Conservation (phyloP, 371 early-diverging fungal species). For the Lichtheimia ramosa region DNA sequence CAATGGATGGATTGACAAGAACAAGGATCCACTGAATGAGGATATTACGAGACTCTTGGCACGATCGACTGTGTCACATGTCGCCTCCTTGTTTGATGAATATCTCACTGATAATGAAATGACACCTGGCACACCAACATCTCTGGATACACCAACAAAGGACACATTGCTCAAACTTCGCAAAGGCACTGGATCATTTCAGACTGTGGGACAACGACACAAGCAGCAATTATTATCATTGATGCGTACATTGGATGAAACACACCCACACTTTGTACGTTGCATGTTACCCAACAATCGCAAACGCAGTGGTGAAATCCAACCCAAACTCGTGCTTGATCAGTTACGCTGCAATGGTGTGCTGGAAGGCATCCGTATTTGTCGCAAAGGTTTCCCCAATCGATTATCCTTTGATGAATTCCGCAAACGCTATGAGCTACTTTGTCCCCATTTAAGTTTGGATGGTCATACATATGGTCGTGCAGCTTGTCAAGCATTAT, state of each 20-base stretch:
- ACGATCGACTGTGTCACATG: constrained; percentile 75
- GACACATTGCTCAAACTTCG: constrained; percentile 31
- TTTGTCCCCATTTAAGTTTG: constrained; percentile 51
- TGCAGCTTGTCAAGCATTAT: constrained; percentile 74
- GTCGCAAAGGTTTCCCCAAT: constrained; percentile 98
- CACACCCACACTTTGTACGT: constrained; percentile 99
- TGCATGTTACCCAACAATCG: constrained; percentile 99
- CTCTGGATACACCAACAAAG: background rate
- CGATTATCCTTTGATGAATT: constrained; percentile 95
- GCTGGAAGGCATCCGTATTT: constrained; percentile 99
- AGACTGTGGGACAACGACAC: constrained; percentile 97
- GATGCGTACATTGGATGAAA: constrained; percentile 90
- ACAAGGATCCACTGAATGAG: constrained; percentile 99
- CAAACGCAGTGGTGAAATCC: constrained; percentile 85
- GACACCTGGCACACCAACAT: background rate
- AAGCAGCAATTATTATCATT: constrained; percentile 92
- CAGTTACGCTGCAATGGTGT: constrained; percentile 99
- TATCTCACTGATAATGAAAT: constrained; percentile 67
- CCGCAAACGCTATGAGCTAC: constrained; percentile 92
- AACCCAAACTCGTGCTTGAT: constrained; percentile 87
- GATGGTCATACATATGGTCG: constrained; percentile 71
- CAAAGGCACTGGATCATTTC: constrained; percentile 79
- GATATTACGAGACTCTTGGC: constrained; percentile 89
- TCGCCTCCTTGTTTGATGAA: constrained; percentile 84
- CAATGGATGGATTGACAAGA: constrained; percentile 98